phyloP scores from a whole-genome alignment of 2,329 filamentous ascomycete species.

The Cladosporium velox region DNA sequence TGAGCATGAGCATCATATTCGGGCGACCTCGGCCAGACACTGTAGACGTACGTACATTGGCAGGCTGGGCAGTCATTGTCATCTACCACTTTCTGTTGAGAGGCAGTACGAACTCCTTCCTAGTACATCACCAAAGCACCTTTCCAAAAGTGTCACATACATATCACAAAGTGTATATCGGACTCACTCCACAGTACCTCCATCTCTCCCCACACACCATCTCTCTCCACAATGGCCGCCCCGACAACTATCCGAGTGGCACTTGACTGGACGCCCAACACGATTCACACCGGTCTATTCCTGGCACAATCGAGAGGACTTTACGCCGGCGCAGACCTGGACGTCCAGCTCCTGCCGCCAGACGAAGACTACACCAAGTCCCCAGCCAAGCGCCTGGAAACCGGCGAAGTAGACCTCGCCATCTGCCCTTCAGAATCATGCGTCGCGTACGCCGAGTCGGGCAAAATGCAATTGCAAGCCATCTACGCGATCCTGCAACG shows the following conservation, averaged over 20 bases:
- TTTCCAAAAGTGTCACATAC: neutral
- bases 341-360: constrained; percentile 35
- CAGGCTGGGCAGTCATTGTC: neutral
- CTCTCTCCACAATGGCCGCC: neutral
- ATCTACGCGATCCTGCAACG: constrained; percentile 39
- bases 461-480: constrained; percentile 35
- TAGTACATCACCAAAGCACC: neutral
- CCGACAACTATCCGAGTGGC: constrained; percentile 32
- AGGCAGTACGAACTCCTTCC: neutral
- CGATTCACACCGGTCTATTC: constrained; percentile 37
- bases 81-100: neutral
- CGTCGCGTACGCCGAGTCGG: constrained; percentile 36
- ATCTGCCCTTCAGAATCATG: constrained; percentile 38
- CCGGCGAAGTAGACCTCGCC: constrained; percentile 35
- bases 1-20: neutral
- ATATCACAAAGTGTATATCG: neutral
- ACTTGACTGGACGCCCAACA: constrained; percentile 40
- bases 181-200: neutral
- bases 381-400: constrained; percentile 34
- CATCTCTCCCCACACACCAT: neutral
- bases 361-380: constrained; percentile 33
- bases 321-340: constrained; percentile 30
- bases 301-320: constrained; percentile 30
- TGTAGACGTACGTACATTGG: neutral
- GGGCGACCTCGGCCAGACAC: neutral